Percentiles rank a stretch among this genome's conserved stretches.
These are phyloP conservation scores for Biscogniauxia sp. DNA, from an alignment of 2,329 filamentous ascomycete species.

Conservation along the genomic window DNA sequence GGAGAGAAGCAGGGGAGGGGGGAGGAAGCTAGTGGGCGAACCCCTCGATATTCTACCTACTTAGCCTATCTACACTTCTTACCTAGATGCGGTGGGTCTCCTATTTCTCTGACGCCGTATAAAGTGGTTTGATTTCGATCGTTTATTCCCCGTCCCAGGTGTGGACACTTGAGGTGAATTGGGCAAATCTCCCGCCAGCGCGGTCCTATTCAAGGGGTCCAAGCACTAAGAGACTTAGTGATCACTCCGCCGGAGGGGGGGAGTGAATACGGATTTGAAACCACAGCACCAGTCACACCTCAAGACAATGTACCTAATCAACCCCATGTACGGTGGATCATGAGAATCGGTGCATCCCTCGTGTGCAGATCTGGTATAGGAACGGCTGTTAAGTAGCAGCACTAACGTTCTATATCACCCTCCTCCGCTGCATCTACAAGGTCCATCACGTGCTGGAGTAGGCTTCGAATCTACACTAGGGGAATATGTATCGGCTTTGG, in stretches of 20 bases:
- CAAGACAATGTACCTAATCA: not conserved
- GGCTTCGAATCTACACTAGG: not conserved
- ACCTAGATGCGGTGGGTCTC: not conserved
- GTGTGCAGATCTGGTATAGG: not conserved
- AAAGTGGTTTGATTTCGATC: not conserved
- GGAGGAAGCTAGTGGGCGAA: not conserved
- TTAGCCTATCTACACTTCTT: no score
- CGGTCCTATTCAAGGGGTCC: not conserved
- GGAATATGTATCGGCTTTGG: not conserved
- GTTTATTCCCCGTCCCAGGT: not conserved
- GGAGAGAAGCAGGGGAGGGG: not conserved
- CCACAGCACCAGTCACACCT: not conserved
- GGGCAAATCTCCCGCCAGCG: not conserved
- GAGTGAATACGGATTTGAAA: not conserved
- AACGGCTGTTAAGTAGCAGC: not conserved
- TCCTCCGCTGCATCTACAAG: not conserved
- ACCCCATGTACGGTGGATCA: not conserved
- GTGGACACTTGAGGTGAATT: not conserved
- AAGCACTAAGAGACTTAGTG: not conserved
- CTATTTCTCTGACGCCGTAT: not conserved
- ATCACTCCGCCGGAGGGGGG: not conserved
- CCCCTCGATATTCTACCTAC: not conserved
- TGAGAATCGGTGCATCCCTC: not conserved
- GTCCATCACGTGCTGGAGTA: not conserved
- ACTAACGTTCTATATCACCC: not conserved